Percentiles rank a stretch among this genome's conserved stretches.
Conservation (phyloP, 2,329 filamentous ascomycete genomes). For the Fusarium fracticaudum region DNA sequence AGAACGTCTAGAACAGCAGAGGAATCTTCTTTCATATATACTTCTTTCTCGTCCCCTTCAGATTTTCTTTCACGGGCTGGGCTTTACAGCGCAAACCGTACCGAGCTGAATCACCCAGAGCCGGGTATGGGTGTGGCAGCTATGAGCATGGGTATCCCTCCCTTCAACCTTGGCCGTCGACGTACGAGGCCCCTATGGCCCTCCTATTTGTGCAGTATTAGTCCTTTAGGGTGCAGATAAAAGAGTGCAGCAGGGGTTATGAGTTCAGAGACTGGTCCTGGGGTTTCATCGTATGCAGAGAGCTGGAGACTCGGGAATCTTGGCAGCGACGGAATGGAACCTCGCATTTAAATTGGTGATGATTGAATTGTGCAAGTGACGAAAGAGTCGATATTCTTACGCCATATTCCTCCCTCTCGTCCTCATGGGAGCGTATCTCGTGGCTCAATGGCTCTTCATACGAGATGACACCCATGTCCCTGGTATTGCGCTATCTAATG, state of each 20-base stretch:
- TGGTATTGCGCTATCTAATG: background rate
- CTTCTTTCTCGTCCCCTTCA: background rate
- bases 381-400: background rate
- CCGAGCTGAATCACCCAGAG: background rate
- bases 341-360: background rate
- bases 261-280: constrained; percentile 1
- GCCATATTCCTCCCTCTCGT: background rate
- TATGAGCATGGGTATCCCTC: background rate
- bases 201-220: background rate
- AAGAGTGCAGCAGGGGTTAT: background rate
- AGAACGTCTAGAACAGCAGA: background rate
- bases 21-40: constrained; percentile 21
- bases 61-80: background rate
- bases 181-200: constrained; percentile 1
- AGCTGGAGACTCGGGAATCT: background rate
- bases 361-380: background rate
- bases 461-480: background rate
- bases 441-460: background rate
- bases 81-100: background rate
- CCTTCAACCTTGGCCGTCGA: constrained; percentile 2
- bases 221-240: background rate
- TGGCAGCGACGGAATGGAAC: background rate
- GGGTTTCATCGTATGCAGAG: constrained; percentile 9
- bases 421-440: background rate
- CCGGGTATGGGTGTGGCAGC: constrained; percentile 4